Percentiles rank a stretch among this genome's conserved stretches.
These are phyloP conservation scores for Xerophyta viscosa DNA, from an alignment of 106 monocot genomes.

Conservation along the genomic window DNA sequence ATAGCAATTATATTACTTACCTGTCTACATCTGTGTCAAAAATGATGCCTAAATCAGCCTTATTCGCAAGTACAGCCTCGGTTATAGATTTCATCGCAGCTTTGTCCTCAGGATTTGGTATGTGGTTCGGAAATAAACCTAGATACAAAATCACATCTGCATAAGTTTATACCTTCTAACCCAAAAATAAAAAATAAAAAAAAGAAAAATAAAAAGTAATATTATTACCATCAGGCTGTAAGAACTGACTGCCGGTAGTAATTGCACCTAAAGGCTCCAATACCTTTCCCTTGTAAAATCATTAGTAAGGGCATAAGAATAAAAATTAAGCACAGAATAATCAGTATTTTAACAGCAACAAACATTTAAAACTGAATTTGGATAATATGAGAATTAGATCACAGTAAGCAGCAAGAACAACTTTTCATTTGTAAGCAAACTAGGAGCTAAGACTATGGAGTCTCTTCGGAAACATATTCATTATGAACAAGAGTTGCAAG, in stretches of 20 bases:
- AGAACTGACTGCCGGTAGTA: conserved; percentile 88
- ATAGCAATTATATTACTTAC: conserved; percentile 23
- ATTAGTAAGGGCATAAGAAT: no score
- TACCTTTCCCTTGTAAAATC: conserved; percentile 76
- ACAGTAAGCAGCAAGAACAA: no score
- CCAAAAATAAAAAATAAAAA: no score
- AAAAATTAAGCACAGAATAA: not conserved
- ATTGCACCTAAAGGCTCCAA: conserved; percentile 86
- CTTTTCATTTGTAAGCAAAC: no score
- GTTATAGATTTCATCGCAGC: conserved; percentile 91
- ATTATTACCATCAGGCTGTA: conserved; percentile 95
- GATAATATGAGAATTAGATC: no score
- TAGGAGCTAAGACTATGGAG: no score
- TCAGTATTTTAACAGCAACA: not conserved
- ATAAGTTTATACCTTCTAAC: no score
- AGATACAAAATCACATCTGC: conserved; percentile 1
- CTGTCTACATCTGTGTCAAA: conserved; percentile 99
- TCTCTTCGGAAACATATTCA: no score
- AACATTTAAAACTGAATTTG: no score
- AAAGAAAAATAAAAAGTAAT: no score
- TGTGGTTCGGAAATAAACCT: conserved; percentile 98
- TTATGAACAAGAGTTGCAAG: no score
- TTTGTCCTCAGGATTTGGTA: conserved; percentile 97
- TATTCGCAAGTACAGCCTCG: conserved; percentile 75
- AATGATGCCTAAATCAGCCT: conserved; percentile 96